Evolutionary conservation across 805 yeast genomes (phyloP).

Genomic region (Metschnikowia hibisci): DNA sequence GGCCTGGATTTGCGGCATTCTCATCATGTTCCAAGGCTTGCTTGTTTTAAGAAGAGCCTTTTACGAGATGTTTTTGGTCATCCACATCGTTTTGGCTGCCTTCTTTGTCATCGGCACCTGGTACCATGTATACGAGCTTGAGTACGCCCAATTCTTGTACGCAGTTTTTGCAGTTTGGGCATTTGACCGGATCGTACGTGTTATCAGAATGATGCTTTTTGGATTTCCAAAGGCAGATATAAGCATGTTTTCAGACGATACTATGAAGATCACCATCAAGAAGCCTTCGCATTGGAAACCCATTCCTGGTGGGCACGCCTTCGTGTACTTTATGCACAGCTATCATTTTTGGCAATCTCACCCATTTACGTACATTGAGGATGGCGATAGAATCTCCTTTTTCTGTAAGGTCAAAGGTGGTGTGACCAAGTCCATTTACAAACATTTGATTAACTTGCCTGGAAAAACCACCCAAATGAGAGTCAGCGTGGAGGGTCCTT

Average conservation of each 20-base stretch:
- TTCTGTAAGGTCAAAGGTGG: conserved; percentile 38
- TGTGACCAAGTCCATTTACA: conserved; percentile 30
- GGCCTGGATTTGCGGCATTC: conserved; percentile 10
- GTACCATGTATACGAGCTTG: conserved; percentile 15
- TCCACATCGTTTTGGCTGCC: conserved; percentile 23
- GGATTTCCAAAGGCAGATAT: conserved; percentile 37
- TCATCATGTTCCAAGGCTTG: conserved; percentile 16
- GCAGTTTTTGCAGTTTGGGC: conserved; percentile 64
- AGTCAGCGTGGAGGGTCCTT: conserved; percentile 61
- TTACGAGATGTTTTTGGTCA: conserved; percentile 22
- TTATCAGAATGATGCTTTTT: conserved; percentile 27
- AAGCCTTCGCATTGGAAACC: conserved; percentile 48
- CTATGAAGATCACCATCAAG: conserved; percentile 43
- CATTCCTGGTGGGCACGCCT: conserved; percentile 56
- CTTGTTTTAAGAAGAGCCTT: conserved; percentile 19
- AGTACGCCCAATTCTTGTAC: conserved; percentile 36
- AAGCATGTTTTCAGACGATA: conserved; percentile 37
- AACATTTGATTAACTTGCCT: conserved; percentile 25
- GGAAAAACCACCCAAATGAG: conserved; percentile 26
- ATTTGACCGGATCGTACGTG: conserved; percentile 35
- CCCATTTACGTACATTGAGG: conserved; percentile 43
- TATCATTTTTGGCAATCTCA: conserved; percentile 64
- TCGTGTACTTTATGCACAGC: conserved; percentile 51
- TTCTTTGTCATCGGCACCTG: conserved; percentile 22
- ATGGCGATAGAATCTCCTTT: conserved; percentile 22